Evolutionary conservation across 1,284 basidiomycete species (phyloP), one percentile per base, ranked within the genome.

Genomic region (Sporisorium exsertum): DNA sequence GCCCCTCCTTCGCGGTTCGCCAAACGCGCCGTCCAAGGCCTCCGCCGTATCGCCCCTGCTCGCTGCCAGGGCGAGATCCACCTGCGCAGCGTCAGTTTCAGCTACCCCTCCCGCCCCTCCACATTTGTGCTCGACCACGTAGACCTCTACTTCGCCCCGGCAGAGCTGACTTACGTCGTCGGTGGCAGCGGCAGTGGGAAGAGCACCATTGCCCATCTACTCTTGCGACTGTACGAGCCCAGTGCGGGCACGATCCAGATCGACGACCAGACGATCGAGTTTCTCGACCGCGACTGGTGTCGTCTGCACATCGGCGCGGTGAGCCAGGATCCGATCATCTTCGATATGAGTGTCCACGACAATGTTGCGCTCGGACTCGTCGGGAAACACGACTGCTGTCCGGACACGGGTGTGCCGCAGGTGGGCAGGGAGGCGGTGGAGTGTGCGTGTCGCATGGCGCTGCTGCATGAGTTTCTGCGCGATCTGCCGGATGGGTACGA

Each of bases 101-200:
- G 92, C 24, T 98, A 99, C 85, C 94, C 95, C 0, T 91, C 94
- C 1, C 91, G 94, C 12, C 90, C 91, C 1, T 87, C 88, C 29
- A 85, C 88, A 46, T 88, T 88, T 1, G 91, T 91, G 15, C 88
- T 95, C 26, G 80, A 87, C 32, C 87, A 91, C 80, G 89, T 93
- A 58, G 89, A 88, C 29, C 88, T 94, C 71, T 81, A 88, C 88
- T 89, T 99, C 52, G 92, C 94, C 1, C 90, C 93, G 0, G 88
- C 89, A 42, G 95, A 98, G 86, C 93, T 89, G 22, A 97, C 95
- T 0, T 97, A 94, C 87, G 91, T 98, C 79, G 93, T 97, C 59
- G 96, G 95, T 53, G 90, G 91, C 2, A 94, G 92, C 2, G 95
- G 95, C 2, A 93, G 91, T 1, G 95, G 95, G 43, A 98, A 99